These are phyloP conservation scores for Clarireedia monteithiana DNA, from an alignment of 2,329 filamentous ascomycete genomes.

Conservation along the genomic window DNA sequence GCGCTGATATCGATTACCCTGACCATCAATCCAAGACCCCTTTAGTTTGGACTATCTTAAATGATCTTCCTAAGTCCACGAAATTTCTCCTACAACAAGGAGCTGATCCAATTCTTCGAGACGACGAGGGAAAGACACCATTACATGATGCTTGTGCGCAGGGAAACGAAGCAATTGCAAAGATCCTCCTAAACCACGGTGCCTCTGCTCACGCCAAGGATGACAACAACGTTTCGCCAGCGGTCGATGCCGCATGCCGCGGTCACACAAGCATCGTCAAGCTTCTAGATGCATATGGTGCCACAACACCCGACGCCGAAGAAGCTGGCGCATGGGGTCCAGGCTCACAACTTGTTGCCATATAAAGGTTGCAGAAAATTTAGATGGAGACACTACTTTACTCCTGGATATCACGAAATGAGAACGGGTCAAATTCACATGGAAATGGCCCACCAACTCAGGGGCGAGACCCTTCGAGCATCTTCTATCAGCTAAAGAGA, in stretches of 20 bases:
- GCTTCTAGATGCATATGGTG: conserved; percentile 1
- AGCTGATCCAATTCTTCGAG: conserved; percentile 3
- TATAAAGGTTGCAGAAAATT: neutral
- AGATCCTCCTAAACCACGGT: conserved; percentile 2
- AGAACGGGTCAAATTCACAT: too few relatives aligned
- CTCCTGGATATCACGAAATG: too few relatives aligned
- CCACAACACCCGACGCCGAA: neutral
- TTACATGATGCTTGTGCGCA: conserved; percentile 5
- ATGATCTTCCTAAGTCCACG: neutral
- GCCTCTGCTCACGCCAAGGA: conserved; percentile 1
- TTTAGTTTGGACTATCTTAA: conserved; percentile 6
- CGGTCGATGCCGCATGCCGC: neutral
- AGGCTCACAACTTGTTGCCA: too few relatives aligned
- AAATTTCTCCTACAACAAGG: conserved; percentile 16
- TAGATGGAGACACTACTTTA: neutral
- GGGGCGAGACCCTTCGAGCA: too few relatives aligned
- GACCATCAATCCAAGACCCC: conserved; percentile 6
- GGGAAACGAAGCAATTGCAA: conserved; percentile 1
- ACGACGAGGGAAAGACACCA: conserved; percentile 4
- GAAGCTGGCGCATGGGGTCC: neutral
- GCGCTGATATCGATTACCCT: conserved; percentile 4
- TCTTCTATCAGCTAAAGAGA: too few relatives aligned
- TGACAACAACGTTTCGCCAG: neutral
- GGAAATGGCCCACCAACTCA: too few relatives aligned
- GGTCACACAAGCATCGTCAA: neutral